Evolutionary conservation across 768 basidiomycete species (phyloP).

Genomic region (Rhizopogon vesiculosus): DNA sequence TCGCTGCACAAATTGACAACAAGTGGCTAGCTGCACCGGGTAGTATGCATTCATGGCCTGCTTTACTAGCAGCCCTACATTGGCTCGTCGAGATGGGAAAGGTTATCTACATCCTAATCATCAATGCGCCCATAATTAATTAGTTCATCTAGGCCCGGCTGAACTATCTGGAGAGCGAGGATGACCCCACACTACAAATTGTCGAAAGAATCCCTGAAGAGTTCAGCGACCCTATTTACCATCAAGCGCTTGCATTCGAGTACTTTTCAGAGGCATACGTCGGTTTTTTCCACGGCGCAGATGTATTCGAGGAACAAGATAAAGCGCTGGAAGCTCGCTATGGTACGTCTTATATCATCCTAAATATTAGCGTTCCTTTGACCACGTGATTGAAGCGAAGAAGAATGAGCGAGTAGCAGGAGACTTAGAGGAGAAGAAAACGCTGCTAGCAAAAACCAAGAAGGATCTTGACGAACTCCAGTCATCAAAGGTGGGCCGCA

Average conservation of each 20-base stretch:
- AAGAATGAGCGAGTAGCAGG: slow-evolving; percentile 65
- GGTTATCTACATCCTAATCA: slow-evolving; percentile 39
- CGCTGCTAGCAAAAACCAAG: slow-evolving; percentile 41
- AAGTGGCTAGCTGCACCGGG: slow-evolving; percentile 88
- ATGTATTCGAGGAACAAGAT: slow-evolving; percentile 68
- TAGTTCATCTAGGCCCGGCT: slow-evolving; percentile 23
- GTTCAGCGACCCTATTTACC: slow-evolving; percentile 70
- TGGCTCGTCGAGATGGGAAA: slow-evolving; percentile 89
- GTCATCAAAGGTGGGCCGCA: slow-evolving; percentile 49
- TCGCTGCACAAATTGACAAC: slow-evolving; percentile 69
- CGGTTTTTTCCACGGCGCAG: slow-evolving; percentile 61
- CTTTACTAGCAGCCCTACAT: slow-evolving; percentile 80
- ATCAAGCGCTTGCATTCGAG: slow-evolving; percentile 72
- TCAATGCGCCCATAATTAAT: neutral
- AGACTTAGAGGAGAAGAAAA: slow-evolving; percentile 57
- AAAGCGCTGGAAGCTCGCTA: slow-evolving; percentile 71
- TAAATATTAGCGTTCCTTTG: neutral
- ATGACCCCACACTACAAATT: slow-evolving; percentile 65
- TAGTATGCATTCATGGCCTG: slow-evolving; percentile 90
- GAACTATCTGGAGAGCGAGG: slow-evolving; percentile 49
- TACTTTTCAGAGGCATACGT: slow-evolving; percentile 67
- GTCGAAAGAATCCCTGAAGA: slow-evolving; percentile 61
- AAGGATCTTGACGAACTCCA: slow-evolving; percentile 54
- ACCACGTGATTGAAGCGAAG: slow-evolving; percentile 39
- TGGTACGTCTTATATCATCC: slow-evolving; percentile 38